Conservation (phyloP, 2,329 filamentous ascomycete species). For the Tympanopsis confertula region DNA sequence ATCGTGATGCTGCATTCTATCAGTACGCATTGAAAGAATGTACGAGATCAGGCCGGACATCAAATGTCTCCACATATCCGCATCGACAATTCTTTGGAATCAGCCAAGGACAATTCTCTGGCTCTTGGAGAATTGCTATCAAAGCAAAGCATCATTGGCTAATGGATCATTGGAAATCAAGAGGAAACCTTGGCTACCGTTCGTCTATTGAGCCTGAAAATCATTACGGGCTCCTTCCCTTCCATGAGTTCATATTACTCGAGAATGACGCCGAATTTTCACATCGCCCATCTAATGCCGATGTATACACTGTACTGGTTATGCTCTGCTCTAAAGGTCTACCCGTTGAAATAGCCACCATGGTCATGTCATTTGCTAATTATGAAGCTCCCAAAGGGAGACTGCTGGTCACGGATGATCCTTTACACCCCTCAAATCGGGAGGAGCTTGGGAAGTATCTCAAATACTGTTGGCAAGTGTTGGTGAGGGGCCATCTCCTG, state of each 20-base stretch:
- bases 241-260: slow-evolving; percentile 4
- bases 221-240: slow-evolving; percentile 4
- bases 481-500: slow-evolving; percentile 13
- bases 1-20: slow-evolving; percentile 7
- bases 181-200: too few relatives aligned
- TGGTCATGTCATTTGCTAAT: slow-evolving; percentile 6
- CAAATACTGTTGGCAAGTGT: slow-evolving; percentile 12
- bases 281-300: slow-evolving; percentile 1
- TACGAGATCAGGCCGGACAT: slow-evolving; percentile 2
- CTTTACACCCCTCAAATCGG: slow-evolving; percentile 8
- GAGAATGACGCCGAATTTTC: background rate
- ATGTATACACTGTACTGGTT: slow-evolving; percentile 3
- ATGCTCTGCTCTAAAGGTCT: slow-evolving; percentile 5
- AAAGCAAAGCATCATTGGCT: too few relatives aligned
- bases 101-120: slow-evolving; percentile 4
- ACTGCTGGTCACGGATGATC: slow-evolving; percentile 7
- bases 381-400: slow-evolving; percentile 4
- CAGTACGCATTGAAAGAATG: slow-evolving; percentile 5
- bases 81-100: slow-evolving; percentile 10
- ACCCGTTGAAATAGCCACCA: slow-evolving; percentile 7
- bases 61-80: slow-evolving; percentile 5
- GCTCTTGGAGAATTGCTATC: too few relatives aligned
- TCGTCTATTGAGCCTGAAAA: too few relatives aligned
- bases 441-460: slow-evolving; percentile 12
- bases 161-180: too few relatives aligned